Evolutionary conservation across 805 yeast genomes (phyloP).

Genomic region (Maudiozyma saulgeensis): DNA sequence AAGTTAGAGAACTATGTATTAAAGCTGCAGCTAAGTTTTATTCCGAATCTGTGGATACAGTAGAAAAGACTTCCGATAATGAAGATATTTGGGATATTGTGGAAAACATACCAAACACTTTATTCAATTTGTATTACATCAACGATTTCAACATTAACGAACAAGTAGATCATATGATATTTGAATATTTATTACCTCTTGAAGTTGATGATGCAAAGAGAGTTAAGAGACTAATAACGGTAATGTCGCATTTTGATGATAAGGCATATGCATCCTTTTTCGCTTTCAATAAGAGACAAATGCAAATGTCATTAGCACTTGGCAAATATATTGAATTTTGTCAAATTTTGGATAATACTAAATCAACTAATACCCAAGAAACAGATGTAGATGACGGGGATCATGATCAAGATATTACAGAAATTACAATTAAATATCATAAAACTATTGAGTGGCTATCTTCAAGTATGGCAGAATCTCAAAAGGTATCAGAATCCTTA

Average conservation of each 20-base stretch:
- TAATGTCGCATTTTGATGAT: slow-evolving; percentile 41
- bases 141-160: slow-evolving; percentile 60
- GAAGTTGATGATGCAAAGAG: slow-evolving; percentile 38
- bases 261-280: slow-evolving; percentile 54
- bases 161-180: slow-evolving; percentile 49
- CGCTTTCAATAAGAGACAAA: slow-evolving; percentile 64
- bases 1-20: slow-evolving; percentile 54
- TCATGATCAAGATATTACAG: neutral
- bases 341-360: slow-evolving; percentile 31
- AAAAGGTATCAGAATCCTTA: slow-evolving; percentile 41
- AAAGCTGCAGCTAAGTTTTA: slow-evolving; percentile 46
- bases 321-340: slow-evolving; percentile 39
- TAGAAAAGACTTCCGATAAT: slow-evolving; percentile 11
- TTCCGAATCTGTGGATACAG: slow-evolving; percentile 34
- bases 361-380: slow-evolving; percentile 3
- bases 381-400: slow-evolving; percentile 12
- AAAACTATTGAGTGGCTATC: slow-evolving; percentile 56
- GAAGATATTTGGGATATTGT: slow-evolving; percentile 24
- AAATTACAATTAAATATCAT: slow-evolving; percentile 32
- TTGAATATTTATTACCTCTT: slow-evolving; percentile 53
- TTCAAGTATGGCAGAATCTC: slow-evolving; percentile 44
- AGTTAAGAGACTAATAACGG: slow-evolving; percentile 42
- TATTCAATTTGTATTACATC: slow-evolving; percentile 61
- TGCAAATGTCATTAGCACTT: slow-evolving; percentile 45
- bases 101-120: slow-evolving; percentile 48